Evolutionary conservation across 1,284 basidiomycete species (phyloP), one percentile per base, ranked within the genome.

Genomic region (Ustilago cynodontis): DNA sequence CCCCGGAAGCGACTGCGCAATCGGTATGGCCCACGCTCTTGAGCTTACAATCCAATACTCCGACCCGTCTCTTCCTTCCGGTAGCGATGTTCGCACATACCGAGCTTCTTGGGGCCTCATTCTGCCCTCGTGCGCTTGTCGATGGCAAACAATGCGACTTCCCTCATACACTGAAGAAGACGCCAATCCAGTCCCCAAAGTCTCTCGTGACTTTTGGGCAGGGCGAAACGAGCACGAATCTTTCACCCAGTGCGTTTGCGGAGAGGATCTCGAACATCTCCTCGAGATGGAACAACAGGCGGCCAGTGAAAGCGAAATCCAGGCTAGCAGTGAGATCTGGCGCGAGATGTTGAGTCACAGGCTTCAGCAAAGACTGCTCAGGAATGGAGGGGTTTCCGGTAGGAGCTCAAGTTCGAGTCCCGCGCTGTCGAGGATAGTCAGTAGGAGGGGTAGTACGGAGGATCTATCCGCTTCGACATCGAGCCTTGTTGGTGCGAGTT

Each of bases 141-240:
- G 68, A 3, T 80, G 71, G 67, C 75, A 80, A 29, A 65, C 62
- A 18, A 65, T 78, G 61, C 69, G 72, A 1, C 53, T 80, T 11
- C 78, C 78, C 11, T 65, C 65, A 8, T 80, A 80, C 43, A 72
- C 71, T 2, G 47, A 49, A 1, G 68, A 72, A 24, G 78, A 80
- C 35, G 71, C 78, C 51, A 70, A 74, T 14, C 78, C 78, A 0
- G 78, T 80, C 11, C 78, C 78, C 16, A 69, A 61, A 39, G 26
- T 68, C 18, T 68, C 73, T 31, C 71, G 78, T 9, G 78, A 78
- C 50, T 69, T 72, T 33, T 71, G 71, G 71, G 63, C 67, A 5
- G 78, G 78, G 0, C 59, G 65, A 20, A 80, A 80, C 63, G 75
- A 80, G 55, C 74, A 77, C 68, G 68, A 71, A 28, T 75, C 75